These are phyloP conservation scores for Xylariales sp. DNA, from an alignment of 2,329 filamentous ascomycete species.

Conservation along the genomic window DNA sequence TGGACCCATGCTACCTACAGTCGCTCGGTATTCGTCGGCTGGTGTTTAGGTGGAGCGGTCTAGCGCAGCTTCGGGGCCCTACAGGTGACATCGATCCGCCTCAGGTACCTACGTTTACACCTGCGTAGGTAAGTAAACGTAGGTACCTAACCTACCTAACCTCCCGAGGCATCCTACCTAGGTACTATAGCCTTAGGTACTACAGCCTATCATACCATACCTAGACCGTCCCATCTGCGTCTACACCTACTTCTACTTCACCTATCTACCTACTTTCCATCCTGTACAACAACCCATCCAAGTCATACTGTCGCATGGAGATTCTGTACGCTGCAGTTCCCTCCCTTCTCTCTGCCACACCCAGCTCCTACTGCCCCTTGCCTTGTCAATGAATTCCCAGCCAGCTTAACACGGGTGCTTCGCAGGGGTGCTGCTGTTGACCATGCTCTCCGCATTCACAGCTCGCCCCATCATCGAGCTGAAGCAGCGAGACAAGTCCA, in stretches of 20 bases:
- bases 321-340: conserved; percentile 12
- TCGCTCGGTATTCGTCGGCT: no score
- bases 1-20: no score
- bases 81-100: no score
- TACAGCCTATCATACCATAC: no score
- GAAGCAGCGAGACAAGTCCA: conserved; percentile 92
- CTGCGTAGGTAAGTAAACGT: no score
- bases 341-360: neutral
- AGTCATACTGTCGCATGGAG: conserved; percentile 2
- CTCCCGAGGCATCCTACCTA: no score
- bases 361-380: neutral
- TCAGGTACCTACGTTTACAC: no score
- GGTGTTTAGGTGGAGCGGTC: conserved; percentile 3
- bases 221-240: no score
- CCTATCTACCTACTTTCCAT: neutral
- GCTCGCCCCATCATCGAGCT: conserved; percentile 98
- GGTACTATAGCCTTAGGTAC: no score
- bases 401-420: conserved; percentile 26
- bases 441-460: conserved; percentile 97
- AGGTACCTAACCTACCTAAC: no score
- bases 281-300: conserved; percentile 1
- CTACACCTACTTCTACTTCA: no score
- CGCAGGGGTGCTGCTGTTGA: conserved; percentile 41
- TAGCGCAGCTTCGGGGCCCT: neutral
- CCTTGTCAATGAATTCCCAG: conserved; percentile 30